Evolutionary conservation across 345 rosid genomes (phyloP).

Genomic region (Brassica napus): DNA sequence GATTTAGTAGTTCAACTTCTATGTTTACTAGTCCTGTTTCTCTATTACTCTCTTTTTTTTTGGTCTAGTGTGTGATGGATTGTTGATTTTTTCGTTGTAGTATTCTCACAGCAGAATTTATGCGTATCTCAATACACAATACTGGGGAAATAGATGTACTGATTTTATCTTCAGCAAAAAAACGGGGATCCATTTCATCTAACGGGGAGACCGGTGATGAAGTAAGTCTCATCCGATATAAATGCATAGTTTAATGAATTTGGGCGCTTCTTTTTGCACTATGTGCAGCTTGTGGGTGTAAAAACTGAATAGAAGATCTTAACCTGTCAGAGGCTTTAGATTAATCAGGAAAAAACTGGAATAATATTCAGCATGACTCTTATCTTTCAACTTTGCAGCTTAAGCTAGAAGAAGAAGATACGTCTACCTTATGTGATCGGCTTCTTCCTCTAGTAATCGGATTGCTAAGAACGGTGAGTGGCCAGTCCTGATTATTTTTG

Average conservation of each 20-base stretch:
- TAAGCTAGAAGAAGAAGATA: conserved; percentile 66
- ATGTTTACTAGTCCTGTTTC: not conserved
- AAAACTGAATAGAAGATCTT: conserved; percentile 5
- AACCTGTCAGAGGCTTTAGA: conserved; percentile 18
- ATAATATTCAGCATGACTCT: conserved; percentile 2
- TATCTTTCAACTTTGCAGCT: conserved; percentile 46
- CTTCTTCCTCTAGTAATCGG: conserved; percentile 80
- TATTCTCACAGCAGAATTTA: conserved; percentile 87
- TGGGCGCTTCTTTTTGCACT: not conserved
- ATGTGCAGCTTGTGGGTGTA: conserved; percentile 21
- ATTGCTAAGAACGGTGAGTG: conserved; percentile 82
- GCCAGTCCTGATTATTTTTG: conserved; percentile 5
- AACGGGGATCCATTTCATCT: conserved; percentile 50
- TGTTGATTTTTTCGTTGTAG: conserved; percentile 53
- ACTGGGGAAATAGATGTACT: conserved; percentile 62
- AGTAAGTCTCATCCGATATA: conserved; percentile 51
- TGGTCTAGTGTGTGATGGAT: conserved; percentile 37
- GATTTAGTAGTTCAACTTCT: conserved; percentile 7
- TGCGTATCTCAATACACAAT: conserved; percentile 83
- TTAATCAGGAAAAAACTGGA: conserved; percentile 4
- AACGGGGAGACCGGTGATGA: conserved; percentile 66
- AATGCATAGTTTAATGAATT: conserved; percentile 12
- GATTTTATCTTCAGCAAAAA: conserved; percentile 73
- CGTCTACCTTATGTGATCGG: conserved; percentile 60
- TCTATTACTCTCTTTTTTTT: not conserved